Base-by-base conservation (phyloP, 2,329 filamentous ascomycete species). In the Diaporthe ilicicola region DNA sequence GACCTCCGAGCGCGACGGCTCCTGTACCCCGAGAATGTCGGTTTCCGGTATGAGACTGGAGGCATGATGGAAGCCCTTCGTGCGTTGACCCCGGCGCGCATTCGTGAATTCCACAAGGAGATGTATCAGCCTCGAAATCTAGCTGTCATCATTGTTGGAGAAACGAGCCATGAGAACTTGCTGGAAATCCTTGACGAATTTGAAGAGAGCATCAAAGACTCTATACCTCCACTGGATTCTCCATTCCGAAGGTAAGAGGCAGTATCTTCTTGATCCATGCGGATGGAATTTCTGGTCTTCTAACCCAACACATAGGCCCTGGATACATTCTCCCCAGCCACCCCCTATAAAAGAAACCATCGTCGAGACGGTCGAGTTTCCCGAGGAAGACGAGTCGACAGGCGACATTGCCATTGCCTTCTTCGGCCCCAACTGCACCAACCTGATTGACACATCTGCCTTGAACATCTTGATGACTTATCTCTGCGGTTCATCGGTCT, bases 61-160 rank as follows among this genome's bases (percentile, higher is more conserved):
- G 96, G 96, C 17, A 94, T 98, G 92, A 97, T 97, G 84, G 94
- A 97, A 76, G 92, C 94, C 42, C 86, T 99, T 62, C 91, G 96
- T 51, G 90, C 94, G 3, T 84, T 99, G 56, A 96, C 94, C 0
- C 91, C 94, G 1, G 93, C 98, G 66, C 91, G 94, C 48, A 99
- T 99, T 75, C 91, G 96, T n/a, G 90, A 92, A 71, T 99, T 98
- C 77, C 96, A 99, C 81, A 91, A 91, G 73, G 93, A 95, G 74
- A 98, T 99, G 95, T 99, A 99, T 78, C 95, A 98, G 79, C 96
- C 96, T 3, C 95, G 95, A 79, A 99, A 99, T 77, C 85, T 99
- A 72, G 97, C 95, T 74, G 84, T 99, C 34, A 89, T 98, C 32
- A 90, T 99, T 71, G 92, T 97, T n/a, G 96, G 96, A 53, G 94